Percentiles rank a stretch among this genome's conserved stretches.
These are phyloP conservation scores for Metschnikowia shivogae DNA, from an alignment of 805 yeast species.

Conservation along the genomic window DNA sequence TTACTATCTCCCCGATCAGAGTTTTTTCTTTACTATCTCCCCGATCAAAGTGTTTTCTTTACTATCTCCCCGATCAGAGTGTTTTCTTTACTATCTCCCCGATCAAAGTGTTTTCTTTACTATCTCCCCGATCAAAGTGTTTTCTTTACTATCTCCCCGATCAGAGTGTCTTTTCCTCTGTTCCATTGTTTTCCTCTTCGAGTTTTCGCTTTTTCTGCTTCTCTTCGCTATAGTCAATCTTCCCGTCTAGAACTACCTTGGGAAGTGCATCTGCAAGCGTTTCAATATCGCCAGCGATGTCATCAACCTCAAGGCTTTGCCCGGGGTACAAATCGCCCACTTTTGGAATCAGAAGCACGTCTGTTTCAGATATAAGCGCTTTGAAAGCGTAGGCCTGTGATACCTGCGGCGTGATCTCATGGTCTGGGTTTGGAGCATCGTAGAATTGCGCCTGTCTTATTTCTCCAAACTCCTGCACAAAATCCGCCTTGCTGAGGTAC, in stretches of 20 bases:
- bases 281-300: conserved; percentile 4
- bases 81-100: too few relatives aligned
- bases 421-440: conserved; percentile 1
- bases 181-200: not conserved
- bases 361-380: conserved; percentile 1
- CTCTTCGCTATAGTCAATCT: conserved; percentile 3
- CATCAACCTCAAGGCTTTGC: not conserved
- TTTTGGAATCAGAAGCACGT: conserved; percentile 6
- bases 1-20: too few relatives aligned
- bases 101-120: too few relatives aligned
- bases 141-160: too few relatives aligned
- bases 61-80: too few relatives aligned
- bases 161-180: too few relatives aligned
- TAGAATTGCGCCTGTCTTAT: conserved; percentile 19
- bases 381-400: conserved; percentile 6
- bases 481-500: conserved; percentile 51
- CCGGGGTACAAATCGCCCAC: conserved; percentile 6
- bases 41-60: too few relatives aligned
- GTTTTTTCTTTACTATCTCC: too few relatives aligned
- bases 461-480: conserved; percentile 47
- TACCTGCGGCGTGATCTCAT: conserved; percentile 12
- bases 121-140: too few relatives aligned
- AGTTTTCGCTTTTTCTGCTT: conserved; percentile 11
- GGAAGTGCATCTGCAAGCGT: conserved; percentile 9
- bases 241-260: conserved; percentile 2